These are phyloP conservation scores for Peronospora tabacina DNA, from an alignment of 352 stramenopile species.

Conservation along the genomic window DNA sequence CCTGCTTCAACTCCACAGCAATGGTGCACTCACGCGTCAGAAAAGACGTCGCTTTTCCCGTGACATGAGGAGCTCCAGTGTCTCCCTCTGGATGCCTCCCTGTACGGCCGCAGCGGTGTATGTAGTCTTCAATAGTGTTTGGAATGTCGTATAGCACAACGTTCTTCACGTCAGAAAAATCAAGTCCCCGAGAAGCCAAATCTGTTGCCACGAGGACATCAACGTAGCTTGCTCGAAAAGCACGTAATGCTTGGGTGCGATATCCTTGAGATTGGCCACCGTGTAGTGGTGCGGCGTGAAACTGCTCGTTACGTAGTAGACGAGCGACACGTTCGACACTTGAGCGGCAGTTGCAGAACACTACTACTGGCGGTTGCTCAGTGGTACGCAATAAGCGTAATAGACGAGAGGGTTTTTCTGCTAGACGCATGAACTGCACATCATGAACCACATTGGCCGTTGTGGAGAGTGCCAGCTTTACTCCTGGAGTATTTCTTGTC, in stretches of 20 bases:
- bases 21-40: conserved; percentile 51
- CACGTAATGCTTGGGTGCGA: conserved; percentile 38
- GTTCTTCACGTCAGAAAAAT: conserved; percentile 78
- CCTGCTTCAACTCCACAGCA: conserved; percentile 38
- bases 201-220: conserved; percentile 89
- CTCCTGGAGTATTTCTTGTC: background rate
- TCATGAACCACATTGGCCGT: conserved; percentile 84
- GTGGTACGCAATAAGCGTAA: conserved; percentile 58
- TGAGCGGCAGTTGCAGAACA: conserved; percentile 97
- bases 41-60: conserved; percentile 42
- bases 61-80: conserved; percentile 20
- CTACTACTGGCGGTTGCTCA: conserved; percentile 87
- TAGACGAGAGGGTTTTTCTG: conserved; percentile 37
- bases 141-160: conserved; percentile 90
- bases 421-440: conserved; percentile 48
- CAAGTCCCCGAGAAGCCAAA: conserved; percentile 80
- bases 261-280: conserved; percentile 78
- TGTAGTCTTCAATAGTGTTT: conserved; percentile 85
- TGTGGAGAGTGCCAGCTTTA: conserved; percentile 15
- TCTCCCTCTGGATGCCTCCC: conserved; percentile 32
- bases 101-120: conserved; percentile 83
- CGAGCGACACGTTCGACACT: conserved; percentile 89
- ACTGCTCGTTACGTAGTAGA: conserved; percentile 90
- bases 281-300: conserved; percentile 93
- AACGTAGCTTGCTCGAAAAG: conserved; percentile 44